These are phyloP conservation scores for Leishmania tarentolae DNA, from an alignment of 208 protist genomes.

Conservation along the genomic window DNA sequence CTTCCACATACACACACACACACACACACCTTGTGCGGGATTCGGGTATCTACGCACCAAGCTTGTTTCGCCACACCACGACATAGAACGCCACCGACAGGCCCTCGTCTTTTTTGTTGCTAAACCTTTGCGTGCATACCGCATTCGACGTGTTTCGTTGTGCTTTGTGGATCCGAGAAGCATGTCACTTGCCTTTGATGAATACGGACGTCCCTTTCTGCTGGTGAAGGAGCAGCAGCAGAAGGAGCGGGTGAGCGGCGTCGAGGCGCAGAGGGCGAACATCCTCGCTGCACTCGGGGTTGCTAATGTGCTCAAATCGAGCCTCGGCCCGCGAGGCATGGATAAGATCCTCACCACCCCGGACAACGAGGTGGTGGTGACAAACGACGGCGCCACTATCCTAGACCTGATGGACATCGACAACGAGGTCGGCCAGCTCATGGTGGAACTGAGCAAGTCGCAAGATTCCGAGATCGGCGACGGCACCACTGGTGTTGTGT, in stretches of 20 bases:
- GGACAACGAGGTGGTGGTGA: constrained; percentile 99
- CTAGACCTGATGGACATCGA: constrained; percentile 98
- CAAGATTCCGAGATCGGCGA: constrained; percentile 99
- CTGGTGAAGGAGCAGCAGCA: constrained; percentile 98
- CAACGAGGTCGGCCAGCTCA: constrained; percentile 99
- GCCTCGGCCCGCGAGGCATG: constrained; percentile 98
- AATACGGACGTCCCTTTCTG: constrained; percentile 99
- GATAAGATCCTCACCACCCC: constrained; percentile 98
- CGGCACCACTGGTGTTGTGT: constrained; percentile 99
- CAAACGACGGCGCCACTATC: constrained; percentile 99
- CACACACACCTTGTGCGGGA: background rate
- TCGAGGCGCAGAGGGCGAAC: constrained; percentile 99
- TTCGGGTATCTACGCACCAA: background rate
- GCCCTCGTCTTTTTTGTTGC: no score
- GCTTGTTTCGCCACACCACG: no score
- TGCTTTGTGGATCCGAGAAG: background rate
- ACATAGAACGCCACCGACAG: no score
- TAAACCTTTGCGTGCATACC: no score
- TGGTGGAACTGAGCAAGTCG: constrained; percentile 99
- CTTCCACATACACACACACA: background rate
- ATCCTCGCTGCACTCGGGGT: constrained; percentile 98
- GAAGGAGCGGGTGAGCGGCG: constrained; percentile 95
- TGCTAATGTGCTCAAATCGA: constrained; percentile 97
- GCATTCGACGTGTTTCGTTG: background rate
- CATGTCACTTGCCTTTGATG: constrained; percentile 97